phyloP scores from a whole-genome alignment of 2,329 filamentous ascomycete genomes.

The Elsinoe perseae region DNA sequence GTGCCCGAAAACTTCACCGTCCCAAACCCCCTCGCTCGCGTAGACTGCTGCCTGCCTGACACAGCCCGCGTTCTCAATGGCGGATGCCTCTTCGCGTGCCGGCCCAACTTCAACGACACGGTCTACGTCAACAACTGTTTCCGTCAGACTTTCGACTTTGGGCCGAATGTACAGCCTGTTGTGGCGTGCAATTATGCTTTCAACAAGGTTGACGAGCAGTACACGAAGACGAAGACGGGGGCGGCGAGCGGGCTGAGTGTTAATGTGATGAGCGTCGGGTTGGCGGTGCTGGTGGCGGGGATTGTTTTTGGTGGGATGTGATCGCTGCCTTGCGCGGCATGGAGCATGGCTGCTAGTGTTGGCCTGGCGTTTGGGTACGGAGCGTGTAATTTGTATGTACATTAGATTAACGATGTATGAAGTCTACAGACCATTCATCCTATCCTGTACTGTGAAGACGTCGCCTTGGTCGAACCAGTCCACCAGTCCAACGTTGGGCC shows the following conservation, averaged over 20 bases:
- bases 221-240: neutral
- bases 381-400: neutral
- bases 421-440: slow-evolving; percentile 30
- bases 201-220: neutral
- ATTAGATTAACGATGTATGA: neutral
- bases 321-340: neutral
- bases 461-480: slow-evolving; percentile 41
- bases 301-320: neutral
- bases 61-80: neutral
- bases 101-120: neutral
- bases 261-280: neutral
- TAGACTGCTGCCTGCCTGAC: neutral
- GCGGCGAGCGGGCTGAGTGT: neutral
- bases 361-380: neutral
- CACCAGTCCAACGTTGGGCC: slow-evolving; percentile 38
- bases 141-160: neutral
- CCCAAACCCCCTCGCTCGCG: neutral
- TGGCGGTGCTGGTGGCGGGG: neutral
- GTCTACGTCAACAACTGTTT: neutral
- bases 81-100: neutral
- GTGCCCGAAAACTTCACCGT: neutral
- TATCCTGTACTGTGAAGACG: slow-evolving; percentile 35
- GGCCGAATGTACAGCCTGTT: neutral
- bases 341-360: neutral
- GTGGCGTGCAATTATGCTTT: neutral